phyloP scores from a whole-genome alignment of 805 yeast genomes.

The Candida fluviatilis region DNA sequence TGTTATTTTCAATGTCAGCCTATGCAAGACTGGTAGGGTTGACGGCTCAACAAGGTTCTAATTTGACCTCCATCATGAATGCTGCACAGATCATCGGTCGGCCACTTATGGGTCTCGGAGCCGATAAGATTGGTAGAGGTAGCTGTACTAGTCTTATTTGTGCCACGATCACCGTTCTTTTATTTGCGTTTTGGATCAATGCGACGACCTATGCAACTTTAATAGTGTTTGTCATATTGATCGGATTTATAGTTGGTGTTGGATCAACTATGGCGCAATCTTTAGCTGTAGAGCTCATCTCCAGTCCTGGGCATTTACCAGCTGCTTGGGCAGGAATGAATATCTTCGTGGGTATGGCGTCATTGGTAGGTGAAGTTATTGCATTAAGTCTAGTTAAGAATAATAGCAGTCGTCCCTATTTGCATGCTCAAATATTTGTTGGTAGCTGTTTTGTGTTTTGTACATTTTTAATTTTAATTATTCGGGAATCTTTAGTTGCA shows the following conservation, averaged over 20 bases:
- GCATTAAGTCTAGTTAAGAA: slow-evolving; percentile 42
- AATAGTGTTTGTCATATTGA: slow-evolving; percentile 22
- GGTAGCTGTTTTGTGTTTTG: slow-evolving; percentile 46
- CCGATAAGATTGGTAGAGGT: slow-evolving; percentile 43
- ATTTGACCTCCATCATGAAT: slow-evolving; percentile 27
- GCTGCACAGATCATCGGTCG: slow-evolving; percentile 46
- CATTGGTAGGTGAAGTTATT: slow-evolving; percentile 48
- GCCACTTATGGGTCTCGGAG: slow-evolving; percentile 39
- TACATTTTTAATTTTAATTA: slow-evolving; percentile 34
- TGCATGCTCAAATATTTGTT: slow-evolving; percentile 55
- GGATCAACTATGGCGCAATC: slow-evolving; percentile 20
- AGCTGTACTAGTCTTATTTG: slow-evolving; percentile 16
- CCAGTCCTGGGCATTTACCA: slow-evolving; percentile 17
- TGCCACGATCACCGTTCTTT: slow-evolving; percentile 21
- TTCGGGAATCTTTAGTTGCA: slow-evolving; percentile 50
- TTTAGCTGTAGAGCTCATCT: slow-evolving; percentile 17
- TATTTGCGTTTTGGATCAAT: slow-evolving; percentile 35
- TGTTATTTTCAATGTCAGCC: slow-evolving; percentile 29
- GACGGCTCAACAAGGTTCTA: slow-evolving; percentile 21
- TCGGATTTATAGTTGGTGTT: slow-evolving; percentile 28
- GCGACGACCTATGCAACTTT: slow-evolving; percentile 25
- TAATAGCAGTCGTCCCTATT: slow-evolving; percentile 35
- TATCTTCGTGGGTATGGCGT: slow-evolving; percentile 21
- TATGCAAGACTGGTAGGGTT: slow-evolving; percentile 38
- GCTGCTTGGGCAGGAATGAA: slow-evolving; percentile 38